Conservation (phyloP, 2,329 filamentous ascomycete species). For the Xylariaceae sp. region DNA sequence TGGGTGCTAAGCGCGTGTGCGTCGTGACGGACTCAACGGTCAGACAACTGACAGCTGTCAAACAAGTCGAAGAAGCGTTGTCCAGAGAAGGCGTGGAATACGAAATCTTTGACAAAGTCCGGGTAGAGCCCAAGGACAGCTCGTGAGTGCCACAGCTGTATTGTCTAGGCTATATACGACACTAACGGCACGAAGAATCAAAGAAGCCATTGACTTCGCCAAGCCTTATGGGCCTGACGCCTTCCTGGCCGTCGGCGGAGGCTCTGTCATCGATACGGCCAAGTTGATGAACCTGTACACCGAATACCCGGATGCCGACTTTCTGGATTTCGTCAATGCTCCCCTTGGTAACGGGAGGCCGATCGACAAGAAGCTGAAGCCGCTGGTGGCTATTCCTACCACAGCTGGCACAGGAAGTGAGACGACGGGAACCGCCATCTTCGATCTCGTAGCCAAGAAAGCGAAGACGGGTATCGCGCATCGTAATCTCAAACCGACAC, state of each 20-base stretch:
- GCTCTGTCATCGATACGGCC: conserved; percentile 95
- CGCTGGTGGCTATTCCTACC: conserved; percentile 78
- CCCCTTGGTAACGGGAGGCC: conserved; percentile 81
- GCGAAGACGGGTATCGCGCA: conserved; percentile 97
- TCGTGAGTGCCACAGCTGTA: conserved; percentile 53
- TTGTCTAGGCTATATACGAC: neutral
- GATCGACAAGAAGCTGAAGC: conserved; percentile 65
- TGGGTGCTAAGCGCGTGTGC: conserved; percentile 81
- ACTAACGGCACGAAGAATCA: conserved; percentile 52
- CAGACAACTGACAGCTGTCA: conserved; percentile 79
- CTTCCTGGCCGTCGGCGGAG: conserved; percentile 86
- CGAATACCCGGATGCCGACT: conserved; percentile 84
- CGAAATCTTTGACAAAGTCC: conserved; percentile 73
- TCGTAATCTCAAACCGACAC: conserved; percentile 88
- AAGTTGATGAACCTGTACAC: conserved; percentile 98
- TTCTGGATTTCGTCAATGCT: conserved; percentile 96
- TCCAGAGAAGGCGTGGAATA: conserved; percentile 74
- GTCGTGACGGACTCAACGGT: conserved; percentile 89
- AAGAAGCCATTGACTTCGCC: conserved; percentile 82
- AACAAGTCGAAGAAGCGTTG: conserved; percentile 78
- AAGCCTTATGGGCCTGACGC: conserved; percentile 80
- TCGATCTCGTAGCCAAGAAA: conserved; percentile 83
- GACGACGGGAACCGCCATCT: conserved; percentile 96
- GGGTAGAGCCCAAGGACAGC: conserved; percentile 91
- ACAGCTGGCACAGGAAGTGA: conserved; percentile 87